These are phyloP conservation scores for Sugiyamaella novakii DNA, from an alignment of 1,139 yeast species.

Conservation along the genomic window DNA sequence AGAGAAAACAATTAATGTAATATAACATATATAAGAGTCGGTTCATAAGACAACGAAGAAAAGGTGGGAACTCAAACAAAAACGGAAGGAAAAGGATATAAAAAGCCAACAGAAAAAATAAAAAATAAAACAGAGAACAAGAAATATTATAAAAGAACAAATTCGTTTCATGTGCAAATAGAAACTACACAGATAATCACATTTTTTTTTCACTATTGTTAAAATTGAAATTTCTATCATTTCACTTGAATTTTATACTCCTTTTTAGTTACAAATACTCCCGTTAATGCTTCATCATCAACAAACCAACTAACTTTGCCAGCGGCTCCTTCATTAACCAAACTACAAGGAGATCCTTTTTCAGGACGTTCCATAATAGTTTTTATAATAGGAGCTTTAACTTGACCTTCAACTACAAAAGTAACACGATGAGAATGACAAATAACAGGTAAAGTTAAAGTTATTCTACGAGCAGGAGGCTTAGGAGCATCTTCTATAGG, in stretches of 20 bases:
- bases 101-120: neutral
- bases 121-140: neutral
- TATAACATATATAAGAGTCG: slow-evolving; percentile 9
- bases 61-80: neutral
- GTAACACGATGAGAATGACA: slow-evolving; percentile 92
- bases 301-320: slow-evolving; percentile 98
- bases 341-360: slow-evolving; percentile 90
- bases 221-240: neutral
- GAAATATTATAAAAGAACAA: slow-evolving; percentile 3
- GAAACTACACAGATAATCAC: neutral
- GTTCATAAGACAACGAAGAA: slow-evolving; percentile 9
- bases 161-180: slow-evolving; percentile 16
- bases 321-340: slow-evolving; percentile 94
- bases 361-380: slow-evolving; percentile 97
- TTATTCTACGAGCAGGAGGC: slow-evolving; percentile 85
- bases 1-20: slow-evolving; percentile 10
- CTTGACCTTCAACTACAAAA: slow-evolving; percentile 93
- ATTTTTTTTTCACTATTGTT: neutral
- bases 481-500: slow-evolving; percentile 92
- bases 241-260: slow-evolving; percentile 55
- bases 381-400: slow-evolving; percentile 90
- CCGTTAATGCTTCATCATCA: slow-evolving; percentile 90
- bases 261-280: slow-evolving; percentile 74
- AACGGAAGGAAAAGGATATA: neutral
- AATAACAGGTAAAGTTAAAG: slow-evolving; percentile 91